phyloP scores from a whole-genome alignment of 371 early-diverging fungal species.

The Conidiobolus incongruus region DNA sequence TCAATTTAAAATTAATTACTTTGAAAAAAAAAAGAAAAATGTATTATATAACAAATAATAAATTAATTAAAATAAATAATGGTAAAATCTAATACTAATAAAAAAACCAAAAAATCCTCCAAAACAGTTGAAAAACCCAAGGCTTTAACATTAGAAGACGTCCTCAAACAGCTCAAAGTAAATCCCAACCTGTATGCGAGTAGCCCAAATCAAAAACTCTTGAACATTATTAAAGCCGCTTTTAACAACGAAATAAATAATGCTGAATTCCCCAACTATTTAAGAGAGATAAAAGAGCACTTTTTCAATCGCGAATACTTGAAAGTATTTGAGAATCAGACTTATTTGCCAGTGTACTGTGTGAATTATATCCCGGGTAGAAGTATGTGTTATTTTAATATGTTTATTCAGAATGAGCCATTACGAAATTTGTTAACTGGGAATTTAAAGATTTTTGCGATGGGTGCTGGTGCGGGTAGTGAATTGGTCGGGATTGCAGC shows the following conservation, averaged over 20 bases:
- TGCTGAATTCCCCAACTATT: constrained; percentile 28
- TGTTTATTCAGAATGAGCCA: constrained; percentile 29
- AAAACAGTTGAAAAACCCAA: background rate
- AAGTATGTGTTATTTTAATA: constrained; percentile 59
- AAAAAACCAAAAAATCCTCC: constrained; percentile 20
- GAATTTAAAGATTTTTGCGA: constrained; percentile 21
- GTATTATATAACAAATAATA: no score
- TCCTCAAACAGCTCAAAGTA: constrained; percentile 13
- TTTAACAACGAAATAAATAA: constrained; percentile 29
- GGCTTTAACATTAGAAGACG: background rate
- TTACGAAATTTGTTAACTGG: constrained; percentile 19
- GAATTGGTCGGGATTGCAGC: constrained; percentile 65
- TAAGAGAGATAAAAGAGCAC: no score
- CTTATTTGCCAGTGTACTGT: constrained; percentile 52
- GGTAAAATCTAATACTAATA: no score
- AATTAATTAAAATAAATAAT: no score
- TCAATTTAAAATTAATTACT: no score
- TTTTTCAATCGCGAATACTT: constrained; percentile 67
- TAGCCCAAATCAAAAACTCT: no score
- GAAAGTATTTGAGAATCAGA: constrained; percentile 50
- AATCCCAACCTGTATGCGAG: no score
- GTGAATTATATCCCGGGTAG: constrained; percentile 72
- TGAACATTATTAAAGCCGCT: constrained; percentile 35
- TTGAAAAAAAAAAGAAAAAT: no score
- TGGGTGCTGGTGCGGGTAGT: constrained; percentile 75